Evolutionary conservation across 2,329 filamentous ascomycete species (phyloP), one percentile per base, ranked within the genome.

Genomic region (Amylocarpus encephaloides): DNA sequence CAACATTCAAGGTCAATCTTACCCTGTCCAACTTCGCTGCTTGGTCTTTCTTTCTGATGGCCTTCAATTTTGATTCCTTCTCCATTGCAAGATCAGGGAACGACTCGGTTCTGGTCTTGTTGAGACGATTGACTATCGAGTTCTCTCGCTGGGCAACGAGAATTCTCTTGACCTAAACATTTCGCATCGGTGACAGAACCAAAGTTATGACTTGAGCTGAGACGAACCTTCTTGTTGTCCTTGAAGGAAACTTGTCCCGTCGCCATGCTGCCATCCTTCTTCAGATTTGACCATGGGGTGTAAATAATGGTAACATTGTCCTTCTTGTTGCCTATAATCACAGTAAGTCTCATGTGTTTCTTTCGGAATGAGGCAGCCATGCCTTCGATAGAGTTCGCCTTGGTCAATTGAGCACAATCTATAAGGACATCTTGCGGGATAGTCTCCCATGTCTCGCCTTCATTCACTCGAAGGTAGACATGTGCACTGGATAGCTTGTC

Each of bases 301-400:
- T 98, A 98, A 64, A 98, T 94, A 64, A 98, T 70, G 13, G 90
- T 95, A 63, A 98, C 76, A 70, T 97, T 97, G 69, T 97, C 92
- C 70, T 96, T 97, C 71, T 98, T 98, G 75, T 98, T 98, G 57
- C 93, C 87, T 91, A 52, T 5, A 13, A 42, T 19, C 19, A 3
- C 38, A 35, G 39, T 61, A 15, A 60, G 47, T 44, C 46, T 51
- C 44, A 58, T 36, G 48, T 54, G 43, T 32, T 18, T 11, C 6
- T 43, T n/a, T 13, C 12, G 10, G 22, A 30, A 13, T 36, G 16
- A 5, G 7, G 26, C 42, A 29, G 33, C 19, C 67, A 54, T 64
- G 85, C 88, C 93, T 74, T 98, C 93, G 62, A 98, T 98, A 51
- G 90, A 96, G 72, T 98, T 98, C 55, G 93, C 93, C 72, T 98